Evolutionary conservation across 2,329 filamentous ascomycete genomes (phyloP), one percentile per base, ranked within the genome.

Genomic region (Nemania abortiva): DNA sequence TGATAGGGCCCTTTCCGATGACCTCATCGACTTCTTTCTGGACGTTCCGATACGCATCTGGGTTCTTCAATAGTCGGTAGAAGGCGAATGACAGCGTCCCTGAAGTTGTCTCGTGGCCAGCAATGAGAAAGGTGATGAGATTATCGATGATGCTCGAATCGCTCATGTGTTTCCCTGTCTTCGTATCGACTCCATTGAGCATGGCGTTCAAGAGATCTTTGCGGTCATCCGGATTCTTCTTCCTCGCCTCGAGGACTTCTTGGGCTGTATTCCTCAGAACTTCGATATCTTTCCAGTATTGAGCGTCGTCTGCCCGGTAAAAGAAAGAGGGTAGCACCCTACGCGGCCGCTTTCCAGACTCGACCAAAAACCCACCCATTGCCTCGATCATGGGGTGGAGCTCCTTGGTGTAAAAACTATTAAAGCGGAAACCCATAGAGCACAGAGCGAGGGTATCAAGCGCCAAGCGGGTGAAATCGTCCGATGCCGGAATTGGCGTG

Each of bases 401-500:
- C 9, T 88, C 83, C 15, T 92, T 87, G 31, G 84, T 84, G 76
- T 94, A 94, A 79, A 90, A 93, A 0, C 88, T 90, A 79, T 94
- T 94, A 84, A 94, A 94, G 20, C 91, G 88, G 68, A 85, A 91
- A 45, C 87, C 87, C 88, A 92, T 91, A n/a, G 88, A 83, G 77
- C 90, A 91, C 2, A 94, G 84, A 1, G 90, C 90, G 9, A 94
- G 85, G 0, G 91, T 91, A 76, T 94, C 92, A 2, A 94, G 84
- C 0, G 91, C 89, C 37, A 94, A 81, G n/a, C 91, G 2, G 47
- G 76, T 78, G 50, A 78, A 78, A 45, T 78, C 76, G 1, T 77
- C 75, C 0, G 74, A 56, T 15, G 88, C 87, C 53, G 84, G 81
- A 66, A 94, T 91, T 10, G 85, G 82, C 53, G 84, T 77, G 1